Evolutionary conservation across 2,329 filamentous ascomycete genomes (phyloP).

Genomic region (Lithohypha guttulata): DNA sequence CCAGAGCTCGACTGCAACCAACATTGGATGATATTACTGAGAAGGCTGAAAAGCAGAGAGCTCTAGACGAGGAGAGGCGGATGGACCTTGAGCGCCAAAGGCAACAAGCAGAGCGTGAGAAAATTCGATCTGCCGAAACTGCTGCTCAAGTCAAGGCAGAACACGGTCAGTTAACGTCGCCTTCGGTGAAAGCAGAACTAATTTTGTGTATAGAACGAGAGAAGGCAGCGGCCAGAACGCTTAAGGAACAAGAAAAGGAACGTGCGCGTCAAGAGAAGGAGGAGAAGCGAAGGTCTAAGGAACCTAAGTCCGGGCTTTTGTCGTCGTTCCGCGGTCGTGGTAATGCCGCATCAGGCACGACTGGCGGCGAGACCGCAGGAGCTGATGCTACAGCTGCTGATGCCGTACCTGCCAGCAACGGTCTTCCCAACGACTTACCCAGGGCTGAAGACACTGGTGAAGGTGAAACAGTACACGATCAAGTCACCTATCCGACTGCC

Average conservation of each 20-base stretch:
- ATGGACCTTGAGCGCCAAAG: conserved; percentile 56
- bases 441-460: not conserved
- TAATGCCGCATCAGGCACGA: conserved; percentile 4
- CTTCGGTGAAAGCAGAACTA: conserved; percentile 1
- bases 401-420: conserved; percentile 2
- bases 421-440: not conserved
- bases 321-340: conserved; percentile 8
- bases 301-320: conserved; percentile 6
- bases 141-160: conserved; percentile 29
- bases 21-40: conserved; percentile 75
- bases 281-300: conserved; percentile 15
- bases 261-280: conserved; percentile 13
- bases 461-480: not conserved
- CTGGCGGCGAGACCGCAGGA: conserved; percentile 4
- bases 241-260: conserved; percentile 17
- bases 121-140: conserved; percentile 30
- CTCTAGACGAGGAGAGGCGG: conserved; percentile 51
- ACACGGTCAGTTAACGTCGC: conserved; percentile 29
- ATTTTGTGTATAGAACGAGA: conserved; percentile 14
- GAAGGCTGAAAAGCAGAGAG: conserved; percentile 61
- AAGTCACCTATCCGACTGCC: not conserved
- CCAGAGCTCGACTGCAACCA: conserved; percentile 65
- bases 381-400: conserved; percentile 5
- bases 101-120: conserved; percentile 42
- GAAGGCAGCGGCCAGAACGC: conserved; percentile 17